These are phyloP conservation scores for Mimosa pudica DNA, from an alignment of 306 rosid species.

Conservation along the genomic window DNA sequence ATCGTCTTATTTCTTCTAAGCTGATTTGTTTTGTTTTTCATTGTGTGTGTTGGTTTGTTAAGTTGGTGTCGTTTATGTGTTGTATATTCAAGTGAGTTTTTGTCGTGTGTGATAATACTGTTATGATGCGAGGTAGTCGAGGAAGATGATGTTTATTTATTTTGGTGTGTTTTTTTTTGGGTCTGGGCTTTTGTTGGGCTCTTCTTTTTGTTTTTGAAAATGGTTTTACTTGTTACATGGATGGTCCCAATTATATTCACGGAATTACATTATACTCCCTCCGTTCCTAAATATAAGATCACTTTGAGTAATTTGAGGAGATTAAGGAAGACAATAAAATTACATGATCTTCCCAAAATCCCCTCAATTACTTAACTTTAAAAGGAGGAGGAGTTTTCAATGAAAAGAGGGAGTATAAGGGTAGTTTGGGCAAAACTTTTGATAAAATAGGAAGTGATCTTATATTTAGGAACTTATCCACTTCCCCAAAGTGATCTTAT, in stretches of 20 bases:
- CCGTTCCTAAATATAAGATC: no score
- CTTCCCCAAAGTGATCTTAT: no score
- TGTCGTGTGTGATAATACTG: neutral
- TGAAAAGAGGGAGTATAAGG: no score
- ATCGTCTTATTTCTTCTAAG: constrained; percentile 36
- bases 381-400: no score
- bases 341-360: no score
- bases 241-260: neutral
- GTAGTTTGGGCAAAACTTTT: no score
- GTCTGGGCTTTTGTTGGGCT: constrained; percentile 6
- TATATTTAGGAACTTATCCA: no score
- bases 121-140: neutral
- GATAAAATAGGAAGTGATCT: no score
- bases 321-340: no score
- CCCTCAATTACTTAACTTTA: no score
- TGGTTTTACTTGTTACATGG: neutral
- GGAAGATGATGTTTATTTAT: neutral
- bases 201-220: neutral
- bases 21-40: neutral
- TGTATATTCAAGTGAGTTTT: constrained; percentile 19
- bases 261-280: no score
- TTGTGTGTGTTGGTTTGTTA: neutral
- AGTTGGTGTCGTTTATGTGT: neutral
- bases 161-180: constrained; percentile 8
- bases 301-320: no score